Evolutionary conservation across 78 protist genomes (phyloP).

Genomic region (Tieghemostelium lacteum): DNA sequence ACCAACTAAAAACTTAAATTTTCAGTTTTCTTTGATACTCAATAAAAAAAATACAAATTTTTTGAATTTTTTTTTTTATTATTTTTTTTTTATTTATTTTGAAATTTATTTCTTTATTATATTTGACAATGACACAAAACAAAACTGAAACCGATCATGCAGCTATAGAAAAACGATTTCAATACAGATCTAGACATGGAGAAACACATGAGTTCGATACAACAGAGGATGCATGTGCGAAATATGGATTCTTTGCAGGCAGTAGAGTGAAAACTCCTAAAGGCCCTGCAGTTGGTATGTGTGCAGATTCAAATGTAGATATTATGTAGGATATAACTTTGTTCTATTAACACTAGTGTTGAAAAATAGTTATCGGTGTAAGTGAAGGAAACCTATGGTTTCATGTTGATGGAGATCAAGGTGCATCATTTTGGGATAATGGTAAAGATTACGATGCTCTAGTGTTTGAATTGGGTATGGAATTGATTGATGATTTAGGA

Average conservation of each 20-base stretch:
- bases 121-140: too few relatives aligned
- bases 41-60: too few relatives aligned
- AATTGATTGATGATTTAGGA: slow-evolving; percentile 20
- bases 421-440: slow-evolving; percentile 80
- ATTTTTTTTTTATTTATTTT: too few relatives aligned
- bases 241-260: slow-evolving; percentile 61
- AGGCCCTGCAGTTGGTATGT: slow-evolving; percentile 12
- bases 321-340: neutral
- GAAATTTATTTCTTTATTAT: too few relatives aligned
- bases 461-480: slow-evolving; percentile 12
- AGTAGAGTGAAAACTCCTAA: slow-evolving; percentile 59
- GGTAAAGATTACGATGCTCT: slow-evolving; percentile 66
- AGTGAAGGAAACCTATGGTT: slow-evolving; percentile 51
- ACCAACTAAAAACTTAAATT: too few relatives aligned
- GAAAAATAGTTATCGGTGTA: slow-evolving; percentile 55
- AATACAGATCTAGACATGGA: slow-evolving; percentile 13
- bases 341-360: neutral
- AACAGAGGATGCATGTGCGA: slow-evolving; percentile 16
- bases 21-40: too few relatives aligned
- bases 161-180: too few relatives aligned
- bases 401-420: slow-evolving; percentile 53
- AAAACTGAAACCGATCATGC: too few relatives aligned
- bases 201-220: slow-evolving; percentile 19
- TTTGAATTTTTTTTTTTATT: too few relatives aligned
- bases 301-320: too few relatives aligned